Evolutionary conservation across 176 grass and related monocot genomes (phyloP).

Genomic region (Puccinellia tenuiflora): DNA sequence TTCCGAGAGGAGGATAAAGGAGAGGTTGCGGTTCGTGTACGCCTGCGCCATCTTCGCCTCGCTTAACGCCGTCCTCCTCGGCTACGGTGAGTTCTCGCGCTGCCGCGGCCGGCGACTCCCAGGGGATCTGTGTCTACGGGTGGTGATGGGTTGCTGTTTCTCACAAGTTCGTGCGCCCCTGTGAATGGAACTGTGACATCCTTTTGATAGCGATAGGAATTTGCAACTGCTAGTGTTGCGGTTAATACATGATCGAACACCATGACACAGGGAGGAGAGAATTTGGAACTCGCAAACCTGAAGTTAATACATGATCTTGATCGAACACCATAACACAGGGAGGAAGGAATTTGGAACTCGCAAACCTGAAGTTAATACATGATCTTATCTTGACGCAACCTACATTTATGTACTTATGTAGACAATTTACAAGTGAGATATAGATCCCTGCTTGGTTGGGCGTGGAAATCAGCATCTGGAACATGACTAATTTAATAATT

Average conservation of each 20-base stretch:
- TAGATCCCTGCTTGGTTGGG: not conserved
- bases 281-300: not conserved
- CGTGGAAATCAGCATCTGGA: not conserved
- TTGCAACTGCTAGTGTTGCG: not conserved
- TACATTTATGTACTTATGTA: not conserved
- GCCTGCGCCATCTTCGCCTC: conserved; percentile 49
- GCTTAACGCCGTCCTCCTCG: conserved; percentile 55
- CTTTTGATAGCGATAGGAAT: conserved; percentile 1
- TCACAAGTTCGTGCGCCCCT: not conserved
- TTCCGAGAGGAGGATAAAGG: conserved; percentile 26
- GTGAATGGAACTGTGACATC: not conserved
- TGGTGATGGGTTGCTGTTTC: not conserved
- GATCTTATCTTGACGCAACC: not conserved
- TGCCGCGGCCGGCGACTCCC: not conserved
- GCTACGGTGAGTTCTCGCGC: conserved; percentile 43
- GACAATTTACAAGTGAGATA: not conserved
- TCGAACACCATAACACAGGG: not conserved
- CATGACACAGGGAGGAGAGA: not conserved
- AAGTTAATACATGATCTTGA: not conserved
- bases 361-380: not conserved
- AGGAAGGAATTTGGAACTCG: not conserved
- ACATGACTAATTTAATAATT: not conserved
- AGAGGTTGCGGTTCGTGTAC: conserved; percentile 36
- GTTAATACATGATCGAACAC: too few relatives aligned
- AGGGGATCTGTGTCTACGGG: not conserved